These are phyloP conservation scores for Cladobotryum mycophilum DNA, from an alignment of 2,329 filamentous ascomycete genomes.

Conservation along the genomic window DNA sequence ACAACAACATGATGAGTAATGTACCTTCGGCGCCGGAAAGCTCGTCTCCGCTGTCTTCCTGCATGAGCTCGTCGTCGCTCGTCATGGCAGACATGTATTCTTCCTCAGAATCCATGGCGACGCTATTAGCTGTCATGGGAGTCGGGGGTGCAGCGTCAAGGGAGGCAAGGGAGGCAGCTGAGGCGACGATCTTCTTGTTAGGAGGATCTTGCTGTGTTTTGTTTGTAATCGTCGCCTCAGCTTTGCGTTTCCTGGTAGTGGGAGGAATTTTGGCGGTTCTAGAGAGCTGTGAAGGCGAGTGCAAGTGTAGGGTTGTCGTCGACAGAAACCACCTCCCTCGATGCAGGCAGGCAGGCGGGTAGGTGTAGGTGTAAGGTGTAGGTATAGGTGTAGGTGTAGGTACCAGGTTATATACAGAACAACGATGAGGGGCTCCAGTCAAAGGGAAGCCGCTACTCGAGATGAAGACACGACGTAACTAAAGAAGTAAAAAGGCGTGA, in stretches of 20 bases:
- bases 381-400: not conserved
- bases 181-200: slow-evolving; percentile 52
- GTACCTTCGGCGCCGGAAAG: slow-evolving; percentile 48
- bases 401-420: not conserved
- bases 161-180: slow-evolving; percentile 37
- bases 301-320: not conserved
- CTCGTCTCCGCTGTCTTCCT: slow-evolving; percentile 73
- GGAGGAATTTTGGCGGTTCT: slow-evolving; percentile 51
- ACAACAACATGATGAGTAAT: not conserved
- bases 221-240: slow-evolving; percentile 56
- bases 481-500: not conserved
- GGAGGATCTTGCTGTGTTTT: slow-evolving; percentile 35
- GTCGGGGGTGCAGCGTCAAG: slow-evolving; percentile 47
- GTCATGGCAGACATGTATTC: slow-evolving; percentile 83
- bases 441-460: too few relatives aligned
- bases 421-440: slow-evolving; percentile 10
- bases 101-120: slow-evolving; percentile 89
- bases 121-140: slow-evolving; percentile 46
- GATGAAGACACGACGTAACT: not conserved
- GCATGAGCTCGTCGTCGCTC: slow-evolving; percentile 65
- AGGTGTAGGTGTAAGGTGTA: not conserved
- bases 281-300: not conserved
- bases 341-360: slow-evolving; percentile 10
- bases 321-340: too few relatives aligned
- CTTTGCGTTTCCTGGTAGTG: slow-evolving; percentile 54